Base-by-base conservation (phyloP, 2,329 filamentous ascomycete genomes). In the Cryoendolithus antarcticus region DNA sequence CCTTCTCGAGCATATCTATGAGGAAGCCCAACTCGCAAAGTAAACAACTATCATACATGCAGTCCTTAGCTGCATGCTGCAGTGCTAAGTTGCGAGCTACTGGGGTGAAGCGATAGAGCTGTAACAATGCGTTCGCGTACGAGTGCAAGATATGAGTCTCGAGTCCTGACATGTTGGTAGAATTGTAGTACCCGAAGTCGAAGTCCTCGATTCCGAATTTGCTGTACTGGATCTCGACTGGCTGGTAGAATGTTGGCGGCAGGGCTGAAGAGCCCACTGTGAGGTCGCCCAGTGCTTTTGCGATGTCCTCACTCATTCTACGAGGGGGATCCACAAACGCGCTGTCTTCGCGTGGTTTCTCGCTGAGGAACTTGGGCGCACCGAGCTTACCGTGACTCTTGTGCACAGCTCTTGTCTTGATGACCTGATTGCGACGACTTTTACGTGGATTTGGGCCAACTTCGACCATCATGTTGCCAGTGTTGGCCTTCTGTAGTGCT, bases 121-220 rank as follows among this genome's bases (percentile, higher is more conserved):
- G 91, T 28, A 98, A 68, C 4, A 98, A 72, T 0, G 91, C 75
- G 52, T 98, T 98, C 40, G 88, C 85, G 55, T 96, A 98, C 2
- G 89, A 95, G 58, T 98, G 96, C 32, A 86, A 76, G 44, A 98
- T 95, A 57, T 98, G 89, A 34, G 85, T 98, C 59, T 98, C 89
- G 30, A 98, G 67, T 0, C 91, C 91, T 7, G 91, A 94, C 56
- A 86, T 94, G 15, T 68, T 71, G 1, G 93, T 96, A 57, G 84
- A 86, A 62, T 98, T 98, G 69, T 93, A 98, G 60, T 85, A 96
- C 41, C 85, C 82, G 62, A 98, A 98, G 60, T 98, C 91, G 59
- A 98, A 98, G 60, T 98, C 93, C 54, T 96, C 89, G n/a, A 98
- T 86, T 12, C 91, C 91, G 60, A 95, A 98, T 57, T 86, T 93